These are phyloP conservation scores for Cyclospora cayetanensis DNA, from an alignment of 169 alveolate species.

Conservation along the genomic window DNA sequence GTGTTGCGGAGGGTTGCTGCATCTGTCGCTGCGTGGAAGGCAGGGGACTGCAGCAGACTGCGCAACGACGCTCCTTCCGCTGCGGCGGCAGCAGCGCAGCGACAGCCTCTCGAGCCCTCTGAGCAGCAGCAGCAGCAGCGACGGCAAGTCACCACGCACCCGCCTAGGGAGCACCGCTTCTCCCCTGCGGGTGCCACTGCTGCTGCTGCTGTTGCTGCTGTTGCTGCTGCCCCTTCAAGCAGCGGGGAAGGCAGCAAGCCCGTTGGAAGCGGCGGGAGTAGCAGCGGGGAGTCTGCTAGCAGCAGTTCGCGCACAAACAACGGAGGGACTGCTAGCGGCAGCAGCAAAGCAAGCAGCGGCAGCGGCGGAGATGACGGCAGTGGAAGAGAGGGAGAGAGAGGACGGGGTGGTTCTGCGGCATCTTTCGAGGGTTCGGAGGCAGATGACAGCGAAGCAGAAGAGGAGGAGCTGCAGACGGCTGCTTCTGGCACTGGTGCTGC, in stretches of 20 bases:
- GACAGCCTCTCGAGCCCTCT: too few species aligned
- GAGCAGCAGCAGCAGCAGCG: too few species aligned
- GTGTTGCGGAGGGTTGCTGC: slow-evolving; percentile 7
- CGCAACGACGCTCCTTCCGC: slow-evolving; percentile 19
- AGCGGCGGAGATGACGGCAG: slow-evolving; percentile 11
- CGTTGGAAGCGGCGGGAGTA: slow-evolving; percentile 24
- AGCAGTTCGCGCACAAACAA: background rate
- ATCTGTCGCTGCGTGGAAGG: background rate
- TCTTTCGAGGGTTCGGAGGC: slow-evolving; percentile 6
- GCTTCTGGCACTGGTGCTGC: slow-evolving; percentile 29
- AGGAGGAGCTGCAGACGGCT: background rate
- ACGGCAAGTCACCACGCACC: background rate
- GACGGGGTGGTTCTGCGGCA: background rate
- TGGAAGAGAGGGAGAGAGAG: background rate
- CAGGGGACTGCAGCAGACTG: background rate
- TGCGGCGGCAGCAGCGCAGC: slow-evolving; percentile 22
- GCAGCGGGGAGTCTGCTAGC: background rate
- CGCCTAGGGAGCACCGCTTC: background rate
- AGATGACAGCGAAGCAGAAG: slow-evolving; percentile 24
- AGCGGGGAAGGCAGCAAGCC: too few species aligned
- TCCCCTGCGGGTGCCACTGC: background rate
- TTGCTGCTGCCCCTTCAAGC: background rate
- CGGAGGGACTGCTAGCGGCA: background rate
- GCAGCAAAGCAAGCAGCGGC: slow-evolving; percentile 38
- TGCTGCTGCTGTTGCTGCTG: background rate